Base-by-base conservation (phyloP, 768 basidiomycete genomes). In the Russula brevipes region DNA sequence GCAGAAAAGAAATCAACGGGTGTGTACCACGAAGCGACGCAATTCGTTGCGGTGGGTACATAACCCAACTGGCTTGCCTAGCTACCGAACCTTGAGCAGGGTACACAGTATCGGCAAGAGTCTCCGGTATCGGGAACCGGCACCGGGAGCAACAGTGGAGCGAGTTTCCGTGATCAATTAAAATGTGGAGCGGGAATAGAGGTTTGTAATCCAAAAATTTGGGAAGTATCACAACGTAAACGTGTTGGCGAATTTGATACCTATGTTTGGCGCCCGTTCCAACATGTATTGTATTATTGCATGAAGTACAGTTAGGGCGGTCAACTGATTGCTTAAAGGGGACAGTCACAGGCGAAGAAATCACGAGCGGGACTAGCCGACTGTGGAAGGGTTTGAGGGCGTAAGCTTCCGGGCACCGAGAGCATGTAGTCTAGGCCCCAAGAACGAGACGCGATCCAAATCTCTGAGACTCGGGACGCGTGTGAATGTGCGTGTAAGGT, bases 11-110 rank as follows among this genome's bases (percentile, higher is more conserved):
- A 31, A 11, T 12, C 11, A 1, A 49, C 30, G 11, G 55, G 51
- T 36, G 24, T 45, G 31, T 42, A 44, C 61, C 61, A 58, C 56
- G 42, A 57, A 53, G 60, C 39, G 19, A 24, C 24, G 36, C 6
- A 4, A 5, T 46, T 30, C 35, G 16, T 16, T 45, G 12, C 7
- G 19, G 17, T 45, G 36, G 12, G n/a, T 7, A 19, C 31, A 24
- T 54, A 16, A 14, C 19, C 53, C 24, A 39, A 39, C 10, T 51
- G 30, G 4, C 39, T 55, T 41, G 42, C 42, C 42, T 24, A 24
- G 24, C 24, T 24, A 24, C 24, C 24, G 24, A 24, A 24, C 24
- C 24, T 24, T 24, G 24, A 24, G 24, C 24, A 24, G 24, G 24
- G 24, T 24, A 24, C 24, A 24, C 24, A 24, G 24, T 24, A 24